Conservation (phyloP, 352 stramenopile species). For the Phytophthora pinifolia region DNA sequence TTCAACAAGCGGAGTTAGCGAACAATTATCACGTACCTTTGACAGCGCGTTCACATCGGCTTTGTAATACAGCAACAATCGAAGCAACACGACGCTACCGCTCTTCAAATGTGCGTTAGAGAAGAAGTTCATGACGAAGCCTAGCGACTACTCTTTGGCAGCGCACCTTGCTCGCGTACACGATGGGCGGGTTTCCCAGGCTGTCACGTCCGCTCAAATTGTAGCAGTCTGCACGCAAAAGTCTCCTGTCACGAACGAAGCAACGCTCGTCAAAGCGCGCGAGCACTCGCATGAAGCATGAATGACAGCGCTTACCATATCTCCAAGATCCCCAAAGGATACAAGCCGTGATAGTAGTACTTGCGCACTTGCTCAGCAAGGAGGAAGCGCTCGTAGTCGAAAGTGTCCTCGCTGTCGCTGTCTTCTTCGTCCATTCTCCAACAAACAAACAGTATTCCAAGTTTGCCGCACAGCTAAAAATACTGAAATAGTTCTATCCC, state of each 20-base stretch:
- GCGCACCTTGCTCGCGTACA: conserved; percentile 63
- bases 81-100: conserved; percentile 47
- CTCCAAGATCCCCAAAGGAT: conserved; percentile 42
- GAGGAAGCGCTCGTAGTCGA: conserved; percentile 45
- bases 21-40: conserved; percentile 22
- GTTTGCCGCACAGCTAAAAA: no score
- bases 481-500: no score
- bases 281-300: background rate
- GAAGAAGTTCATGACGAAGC: background rate
- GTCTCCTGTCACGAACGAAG: conserved; percentile 25
- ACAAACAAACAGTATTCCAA: background rate
- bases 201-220: conserved; percentile 57
- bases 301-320: conserved; percentile 39
- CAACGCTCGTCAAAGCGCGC: no score
- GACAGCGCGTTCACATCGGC: conserved; percentile 58
- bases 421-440: conserved; percentile 7
- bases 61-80: conserved; percentile 55
- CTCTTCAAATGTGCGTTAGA: conserved; percentile 22
- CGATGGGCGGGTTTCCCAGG: conserved; percentile 47
- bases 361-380: conserved; percentile 65
- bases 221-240: conserved; percentile 48
- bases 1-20: background rate
- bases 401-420: conserved; percentile 13
- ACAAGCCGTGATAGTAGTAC: conserved; percentile 36
- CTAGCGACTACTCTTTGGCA: background rate